A percentile compares a stretch with the other conserved stretches of the same genome.
phyloP scores from a whole-genome alignment of 352 stramenopile species.

The Elongisporangium prolatum region DNA sequence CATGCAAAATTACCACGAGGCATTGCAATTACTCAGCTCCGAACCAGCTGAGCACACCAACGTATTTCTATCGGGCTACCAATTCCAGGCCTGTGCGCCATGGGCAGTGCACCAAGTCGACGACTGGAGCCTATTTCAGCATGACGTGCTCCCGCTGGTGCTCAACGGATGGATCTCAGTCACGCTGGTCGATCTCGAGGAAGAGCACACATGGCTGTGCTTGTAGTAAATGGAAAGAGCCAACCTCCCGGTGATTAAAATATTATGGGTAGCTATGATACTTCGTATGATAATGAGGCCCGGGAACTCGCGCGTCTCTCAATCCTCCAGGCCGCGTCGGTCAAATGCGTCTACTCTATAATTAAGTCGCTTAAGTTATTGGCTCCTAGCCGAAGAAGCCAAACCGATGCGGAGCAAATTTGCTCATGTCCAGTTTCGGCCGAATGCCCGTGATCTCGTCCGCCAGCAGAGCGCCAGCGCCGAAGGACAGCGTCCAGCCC shows the following conservation, averaged over 20 bases:
- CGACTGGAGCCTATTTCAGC: conserved; percentile 19
- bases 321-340: neutral
- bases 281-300: neutral
- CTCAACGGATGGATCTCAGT: conserved; percentile 31
- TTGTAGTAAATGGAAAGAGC: conserved; percentile 4
- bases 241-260: conserved; percentile 3
- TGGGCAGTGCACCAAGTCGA: conserved; percentile 14
- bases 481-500: conserved; percentile 83
- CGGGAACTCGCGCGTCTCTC: neutral
- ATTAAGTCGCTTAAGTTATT: neutral
- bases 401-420: conserved; percentile 78
- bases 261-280: conserved; percentile 9
- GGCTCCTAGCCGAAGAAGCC: conserved; percentile 53
- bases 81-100: conserved; percentile 29
- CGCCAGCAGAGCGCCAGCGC: conserved; percentile 63
- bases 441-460: conserved; percentile 76
- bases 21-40: conserved; percentile 8
- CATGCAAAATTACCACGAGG: conserved; percentile 26
- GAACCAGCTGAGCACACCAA: neutral
- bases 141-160: conserved; percentile 28
- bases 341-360: neutral
- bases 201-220: conserved; percentile 22
- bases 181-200: conserved; percentile 14
- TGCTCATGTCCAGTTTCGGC: conserved; percentile 77
- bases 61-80: conserved; percentile 29